Evolutionary conservation across 1,139 yeast genomes (phyloP).

Genomic region (Pichia sp.): DNA sequence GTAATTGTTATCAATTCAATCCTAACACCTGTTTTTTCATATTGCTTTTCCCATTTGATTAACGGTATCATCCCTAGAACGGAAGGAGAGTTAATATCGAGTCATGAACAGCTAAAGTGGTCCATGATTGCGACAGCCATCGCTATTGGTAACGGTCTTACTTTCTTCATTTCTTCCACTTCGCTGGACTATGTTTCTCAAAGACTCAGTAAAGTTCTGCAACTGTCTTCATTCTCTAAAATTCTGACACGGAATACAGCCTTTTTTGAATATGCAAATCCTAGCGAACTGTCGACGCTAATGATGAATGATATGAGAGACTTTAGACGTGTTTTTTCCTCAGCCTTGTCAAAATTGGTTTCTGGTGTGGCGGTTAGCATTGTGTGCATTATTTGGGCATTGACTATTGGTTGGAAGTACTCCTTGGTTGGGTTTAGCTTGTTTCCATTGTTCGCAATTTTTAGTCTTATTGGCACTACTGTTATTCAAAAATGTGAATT

Average conservation of each 20-base stretch:
- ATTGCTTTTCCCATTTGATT: constrained; percentile 64
- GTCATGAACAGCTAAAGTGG: constrained; percentile 53
- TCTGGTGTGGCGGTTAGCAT: constrained; percentile 51
- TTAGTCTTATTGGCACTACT: constrained; percentile 51
- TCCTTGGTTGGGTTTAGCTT: constrained; percentile 76
- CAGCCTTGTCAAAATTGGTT: constrained; percentile 52
- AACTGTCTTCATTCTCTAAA: constrained; percentile 47
- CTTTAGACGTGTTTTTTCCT: constrained; percentile 58
- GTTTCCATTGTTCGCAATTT: constrained; percentile 55
- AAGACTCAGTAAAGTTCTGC: constrained; percentile 55
- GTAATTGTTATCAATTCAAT: constrained; percentile 57
- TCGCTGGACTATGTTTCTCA: constrained; percentile 61
- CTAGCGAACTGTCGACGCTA: constrained; percentile 62
- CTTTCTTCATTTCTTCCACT: constrained; percentile 49
- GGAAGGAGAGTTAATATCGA: constrained; percentile 35
- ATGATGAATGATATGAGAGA: constrained; percentile 80
- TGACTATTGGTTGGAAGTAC: constrained; percentile 80
- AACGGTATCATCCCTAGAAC: constrained; percentile 46
- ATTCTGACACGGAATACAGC: constrained; percentile 51
- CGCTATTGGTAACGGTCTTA: constrained; percentile 57
- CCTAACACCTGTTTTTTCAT: constrained; percentile 74
- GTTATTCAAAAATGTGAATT: constrained; percentile 55
- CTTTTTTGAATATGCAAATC: constrained; percentile 48
- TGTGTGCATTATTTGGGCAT: constrained; percentile 73
- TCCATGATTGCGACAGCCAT: constrained; percentile 58